Evolutionary conservation across 306 rosid species (phyloP), one percentile per base, ranked within the genome.

Genomic region (Alnus glutinosa): DNA sequence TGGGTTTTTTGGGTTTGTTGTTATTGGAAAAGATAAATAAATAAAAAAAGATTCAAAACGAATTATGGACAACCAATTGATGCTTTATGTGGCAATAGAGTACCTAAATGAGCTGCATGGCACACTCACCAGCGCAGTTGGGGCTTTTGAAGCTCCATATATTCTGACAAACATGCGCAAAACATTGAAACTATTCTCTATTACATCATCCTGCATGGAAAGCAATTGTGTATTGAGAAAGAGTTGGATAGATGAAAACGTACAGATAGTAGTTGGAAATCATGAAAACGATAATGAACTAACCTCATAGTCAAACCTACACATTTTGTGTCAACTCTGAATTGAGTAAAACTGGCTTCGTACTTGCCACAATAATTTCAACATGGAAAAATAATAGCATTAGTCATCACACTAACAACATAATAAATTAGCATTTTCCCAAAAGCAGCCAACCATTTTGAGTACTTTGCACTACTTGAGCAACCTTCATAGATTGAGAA

Each of bases 261-360:
- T 8, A 18, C 67, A 5, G 49, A 59, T 36, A 34, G 61, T 39
- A 63, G 78, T 76, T 58, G 54, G 73, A 62, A 62, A 75, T 58
- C 67, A 49, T 19, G 70, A 73, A 0, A 11, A 67, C 4, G 32
- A 79, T 28, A 18, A 23, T 58, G 77, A 82, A 77, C 87, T 87
- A 81, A 90, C 98, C 95, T 94, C 98, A 46, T 94, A 92, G 89
- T 94, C 98, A 87, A 90, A 92, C 91, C 98, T 94, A 87, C 84
- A 78, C 42, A 78, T 78, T 80, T 79, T 72, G 78, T 36, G 62
- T 77, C 85, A 83, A 52, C 76, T 82, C 75, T 82, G 85, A 50
- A 37, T 80, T 78, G 70, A 78, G 75, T 73, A 68, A 81, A 86
- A 82, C 76, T 10, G 80, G 69, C 62, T 67, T 34, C 75, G 47